phyloP scores from a whole-genome alignment of 768 basidiomycete genomes.

The Psilocybe cubensis region DNA sequence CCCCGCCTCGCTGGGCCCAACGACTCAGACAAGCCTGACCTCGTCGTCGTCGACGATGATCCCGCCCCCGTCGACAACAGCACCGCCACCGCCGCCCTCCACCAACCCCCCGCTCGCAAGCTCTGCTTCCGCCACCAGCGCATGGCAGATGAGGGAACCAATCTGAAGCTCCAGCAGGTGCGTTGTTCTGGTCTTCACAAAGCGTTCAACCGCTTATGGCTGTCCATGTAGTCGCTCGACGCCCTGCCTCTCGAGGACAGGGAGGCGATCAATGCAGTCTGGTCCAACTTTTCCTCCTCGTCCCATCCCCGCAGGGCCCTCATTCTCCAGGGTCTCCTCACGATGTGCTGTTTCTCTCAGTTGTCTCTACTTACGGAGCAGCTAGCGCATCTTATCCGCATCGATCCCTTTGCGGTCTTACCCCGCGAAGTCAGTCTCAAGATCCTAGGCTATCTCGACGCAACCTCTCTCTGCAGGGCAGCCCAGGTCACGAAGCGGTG shows the following conservation, averaged over 20 bases:
- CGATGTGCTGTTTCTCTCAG: conserved; percentile 99
- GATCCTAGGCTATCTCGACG: conserved; percentile 88
- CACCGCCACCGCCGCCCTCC: conserved; percentile 37
- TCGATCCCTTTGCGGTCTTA: conserved; percentile 91
- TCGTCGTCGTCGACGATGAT: conserved; percentile 34
- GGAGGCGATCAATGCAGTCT: conserved; percentile 86
- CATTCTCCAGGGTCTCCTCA: conserved; percentile 94
- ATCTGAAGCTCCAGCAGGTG: conserved; percentile 89
- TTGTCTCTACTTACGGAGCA: conserved; percentile 95
- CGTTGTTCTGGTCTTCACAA: conserved; percentile 2
- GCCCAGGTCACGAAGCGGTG: conserved; percentile 88
- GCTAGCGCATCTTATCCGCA: conserved; percentile 88
- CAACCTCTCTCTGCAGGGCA: conserved; percentile 90
- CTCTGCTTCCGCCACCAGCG: conserved; percentile 93
- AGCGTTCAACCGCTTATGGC: conserved; percentile 12
- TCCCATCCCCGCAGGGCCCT: conserved; percentile 89
- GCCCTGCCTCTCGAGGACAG: conserved; percentile 85
- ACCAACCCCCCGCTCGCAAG: conserved; percentile 62
- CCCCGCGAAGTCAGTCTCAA: conserved; percentile 90
- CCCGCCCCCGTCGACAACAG: conserved; percentile 7
- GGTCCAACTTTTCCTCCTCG: conserved; percentile 96
- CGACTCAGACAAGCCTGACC: conserved; percentile 14
- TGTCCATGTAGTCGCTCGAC: conserved; percentile 76
- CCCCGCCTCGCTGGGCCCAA: conserved; percentile 49
- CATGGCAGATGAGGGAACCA: conserved; percentile 96